Evolutionary conservation across 805 yeast species (phyloP), one percentile per base, ranked within the genome.

Genomic region (Myxozyma nipponensis): DNA sequence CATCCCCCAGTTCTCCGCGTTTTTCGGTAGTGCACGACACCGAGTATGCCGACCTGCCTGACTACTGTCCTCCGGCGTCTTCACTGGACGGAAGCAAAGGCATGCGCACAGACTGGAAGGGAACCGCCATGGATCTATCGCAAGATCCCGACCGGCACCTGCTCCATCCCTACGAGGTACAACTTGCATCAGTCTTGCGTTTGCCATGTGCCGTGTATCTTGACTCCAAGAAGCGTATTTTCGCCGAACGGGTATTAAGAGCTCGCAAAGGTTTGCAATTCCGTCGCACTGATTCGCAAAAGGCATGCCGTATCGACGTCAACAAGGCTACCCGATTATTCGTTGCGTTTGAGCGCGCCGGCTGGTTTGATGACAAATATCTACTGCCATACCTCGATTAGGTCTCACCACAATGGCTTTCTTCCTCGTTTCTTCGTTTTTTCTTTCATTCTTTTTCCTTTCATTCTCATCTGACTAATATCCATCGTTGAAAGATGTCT

Each of bases 211-310:
- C 83, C 54, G 81, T 90, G 32, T 91, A 90, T 67, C 74, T 68
- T 40, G 86, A 81, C 60, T 82, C 88, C 17, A 85, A 85, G 70
- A 81, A 89, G 68, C 77, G 98, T 58, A 75, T 91, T 24, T 93
- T 91, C 69, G 79, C 82, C 51, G 98, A 91, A 67, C 91, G 89
- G 71, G 93, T 90, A 28, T 81, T 80, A 59, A 78, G 96, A 45
- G 47, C 61, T 9, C 79, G 79, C 60, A 71, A 74, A 44, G 83
- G 83, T 25, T 73, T 82, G 64, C 91, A 93, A 24, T 91, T 91
- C 71, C 82, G 96, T 70, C 83, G 97, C 70, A 93, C 98, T 0
- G 98, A 91, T 69, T 95, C 97, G 5, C 98, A 91, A 70, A 93
- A 93, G 73, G 96, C 97, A 4, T 91, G 98, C 68, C 80, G 95